These are phyloP conservation scores for Leptosphaerulina australis DNA, from an alignment of 2,329 filamentous ascomycete genomes.

Conservation along the genomic window DNA sequence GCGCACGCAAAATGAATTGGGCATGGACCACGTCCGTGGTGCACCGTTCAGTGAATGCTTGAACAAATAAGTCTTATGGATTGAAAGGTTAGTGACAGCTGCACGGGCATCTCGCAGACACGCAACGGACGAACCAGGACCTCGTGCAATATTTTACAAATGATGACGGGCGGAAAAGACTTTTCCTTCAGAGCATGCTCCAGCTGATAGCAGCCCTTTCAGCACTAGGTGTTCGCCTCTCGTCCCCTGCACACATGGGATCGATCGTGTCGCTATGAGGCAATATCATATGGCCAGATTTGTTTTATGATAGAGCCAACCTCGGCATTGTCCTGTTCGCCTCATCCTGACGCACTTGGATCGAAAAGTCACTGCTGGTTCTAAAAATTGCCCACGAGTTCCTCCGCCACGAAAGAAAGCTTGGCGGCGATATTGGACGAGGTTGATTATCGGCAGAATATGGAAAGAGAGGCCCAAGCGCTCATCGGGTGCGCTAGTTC, in stretches of 20 bases:
- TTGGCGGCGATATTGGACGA: conserved; percentile 34
- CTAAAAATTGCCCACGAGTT: conserved; percentile 3
- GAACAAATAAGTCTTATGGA: conserved; percentile 16
- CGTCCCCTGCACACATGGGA: conserved; percentile 8
- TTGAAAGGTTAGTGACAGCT: conserved; percentile 7
- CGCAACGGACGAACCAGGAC: conserved; percentile 5
- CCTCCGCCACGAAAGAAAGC: conserved; percentile 18
- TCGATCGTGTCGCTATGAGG: conserved; percentile 12
- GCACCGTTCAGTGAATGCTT: conserved; percentile 21
- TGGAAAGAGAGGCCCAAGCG: conserved; percentile 18
- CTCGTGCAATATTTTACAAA: conserved; percentile 11
- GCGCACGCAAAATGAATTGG: conserved; percentile 24
- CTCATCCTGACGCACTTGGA: conserved; percentile 16
- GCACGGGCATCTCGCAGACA: conserved; percentile 3
- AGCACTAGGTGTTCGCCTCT: conserved; percentile 8
- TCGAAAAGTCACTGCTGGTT: conserved; percentile 6
- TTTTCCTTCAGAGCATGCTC: neutral
- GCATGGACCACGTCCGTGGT: conserved; percentile 26
- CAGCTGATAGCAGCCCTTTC: conserved; percentile 3
- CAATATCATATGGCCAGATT: conserved; percentile 4
- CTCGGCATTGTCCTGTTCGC: conserved; percentile 10
- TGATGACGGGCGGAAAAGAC: conserved; percentile 19
- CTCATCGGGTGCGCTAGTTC: conserved; percentile 30
- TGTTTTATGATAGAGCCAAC: neutral
- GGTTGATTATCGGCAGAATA: conserved; percentile 22